phyloP scores from a whole-genome alignment of 306 rosid genomes.

The Quercus aquifolioides region DNA sequence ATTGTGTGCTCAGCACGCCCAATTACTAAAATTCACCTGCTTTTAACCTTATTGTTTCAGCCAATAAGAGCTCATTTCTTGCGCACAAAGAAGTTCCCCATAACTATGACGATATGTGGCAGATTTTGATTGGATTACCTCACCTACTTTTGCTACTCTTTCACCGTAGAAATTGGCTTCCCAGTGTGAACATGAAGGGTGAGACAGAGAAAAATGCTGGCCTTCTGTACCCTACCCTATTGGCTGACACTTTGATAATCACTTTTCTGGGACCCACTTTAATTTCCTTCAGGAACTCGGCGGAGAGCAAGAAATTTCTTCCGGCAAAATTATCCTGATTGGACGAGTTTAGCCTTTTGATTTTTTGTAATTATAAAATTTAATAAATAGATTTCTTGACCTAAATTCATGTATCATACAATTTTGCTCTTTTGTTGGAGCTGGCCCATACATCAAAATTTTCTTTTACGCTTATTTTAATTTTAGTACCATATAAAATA shows the following conservation, averaged over 20 bases:
- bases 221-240: background rate
- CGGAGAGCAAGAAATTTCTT: conserved; percentile 19
- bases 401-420: no score
- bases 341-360: conserved; percentile 15
- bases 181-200: background rate
- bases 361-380: no score
- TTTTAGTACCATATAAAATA: no score
- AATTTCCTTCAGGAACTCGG: background rate
- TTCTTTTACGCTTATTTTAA: no score
- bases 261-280: conserved; percentile 12
- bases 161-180: no score
- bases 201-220: background rate
- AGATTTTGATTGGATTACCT: background rate
- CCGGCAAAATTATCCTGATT: conserved; percentile 16
- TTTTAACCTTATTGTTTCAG: background rate
- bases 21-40: background rate
- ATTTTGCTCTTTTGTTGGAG: no score
- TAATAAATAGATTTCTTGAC: no score
- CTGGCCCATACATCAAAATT: no score
- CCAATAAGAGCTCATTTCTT: background rate
- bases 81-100: background rate
- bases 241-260: background rate
- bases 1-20: background rate
- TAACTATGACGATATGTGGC: background rate
- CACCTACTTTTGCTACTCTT: background rate